phyloP scores from a whole-genome alignment of 306 rosid genomes.

The Trifolium repens region DNA sequence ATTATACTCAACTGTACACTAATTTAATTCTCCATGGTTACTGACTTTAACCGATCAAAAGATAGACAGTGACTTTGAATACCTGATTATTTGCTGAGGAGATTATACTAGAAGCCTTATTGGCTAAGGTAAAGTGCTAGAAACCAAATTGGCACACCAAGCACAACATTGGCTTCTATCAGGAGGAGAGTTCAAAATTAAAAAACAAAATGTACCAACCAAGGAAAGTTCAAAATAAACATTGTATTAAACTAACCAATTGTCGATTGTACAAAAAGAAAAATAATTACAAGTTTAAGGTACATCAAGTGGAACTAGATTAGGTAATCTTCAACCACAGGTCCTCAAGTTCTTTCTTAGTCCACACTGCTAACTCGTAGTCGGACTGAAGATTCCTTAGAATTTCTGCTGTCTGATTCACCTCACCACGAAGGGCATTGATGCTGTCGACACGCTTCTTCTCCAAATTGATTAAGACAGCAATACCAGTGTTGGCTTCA shows the following conservation, averaged over 20 bases:
- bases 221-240: neutral
- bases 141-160: neutral
- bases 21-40: too few species aligned
- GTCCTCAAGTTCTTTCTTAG: neutral
- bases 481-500: neutral
- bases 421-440: neutral
- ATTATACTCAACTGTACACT: too few species aligned
- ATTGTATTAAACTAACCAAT: neutral
- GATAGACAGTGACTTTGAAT: neutral
- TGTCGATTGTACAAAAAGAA: neutral
- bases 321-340: neutral
- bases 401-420: neutral
- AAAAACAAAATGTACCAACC: neutral
- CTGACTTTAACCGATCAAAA: too few species aligned
- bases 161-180: neutral
- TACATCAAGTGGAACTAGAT: neutral
- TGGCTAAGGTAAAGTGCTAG: too few species aligned
- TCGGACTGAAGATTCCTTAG: conserved; percentile 1
- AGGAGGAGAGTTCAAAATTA: too few species aligned
- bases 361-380: neutral
- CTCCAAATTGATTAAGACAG: neutral
- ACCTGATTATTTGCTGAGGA: neutral
- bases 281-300: neutral
- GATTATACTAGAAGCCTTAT: too few species aligned
- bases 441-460: neutral